Percentiles rank a stretch among this genome's conserved stretches.
phyloP scores from a whole-genome alignment of 441 rosid species.

The Erodium moschatum region DNA sequence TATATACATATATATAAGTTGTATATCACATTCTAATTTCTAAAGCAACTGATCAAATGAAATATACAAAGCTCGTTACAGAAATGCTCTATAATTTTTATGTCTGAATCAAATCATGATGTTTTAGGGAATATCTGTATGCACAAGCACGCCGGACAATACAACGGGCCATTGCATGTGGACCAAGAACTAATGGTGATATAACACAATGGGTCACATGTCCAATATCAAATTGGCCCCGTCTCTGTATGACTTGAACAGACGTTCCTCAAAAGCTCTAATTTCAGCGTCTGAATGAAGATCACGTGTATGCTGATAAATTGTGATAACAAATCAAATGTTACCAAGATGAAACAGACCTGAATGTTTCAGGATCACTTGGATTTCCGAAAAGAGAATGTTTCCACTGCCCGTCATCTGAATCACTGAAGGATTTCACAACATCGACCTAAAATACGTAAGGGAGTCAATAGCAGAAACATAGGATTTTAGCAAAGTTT shows the following conservation, averaged over 20 bases:
- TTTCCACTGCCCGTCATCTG: constrained; percentile 82
- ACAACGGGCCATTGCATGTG: too few species aligned
- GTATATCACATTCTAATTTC: too few species aligned
- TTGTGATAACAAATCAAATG: not conserved
- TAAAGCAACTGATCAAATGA: too few species aligned
- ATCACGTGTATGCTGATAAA: too few species aligned
- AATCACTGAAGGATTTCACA: constrained; percentile 71
- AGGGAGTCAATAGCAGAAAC: constrained; percentile 16
- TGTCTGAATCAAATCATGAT: not conserved
- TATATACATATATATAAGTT: too few species aligned
- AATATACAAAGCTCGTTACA: too few species aligned
- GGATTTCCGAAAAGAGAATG: constrained; percentile 95
- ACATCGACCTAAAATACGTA: constrained; percentile 55
- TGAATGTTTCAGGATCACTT: constrained; percentile 82
- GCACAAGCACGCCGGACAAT: too few species aligned
- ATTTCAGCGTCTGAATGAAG: not conserved
- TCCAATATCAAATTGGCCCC: too few species aligned
- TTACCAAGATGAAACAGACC: constrained; percentile 36
- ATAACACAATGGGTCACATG: too few species aligned
- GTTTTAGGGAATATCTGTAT: not conserved
- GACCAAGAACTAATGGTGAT: too few species aligned
- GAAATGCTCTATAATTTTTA: too few species aligned
- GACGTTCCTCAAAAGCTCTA: not conserved
- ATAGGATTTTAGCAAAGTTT: not conserved
- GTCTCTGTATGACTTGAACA: not conserved